Evolutionary conservation across 768 basidiomycete genomes (phyloP).

Genomic region (Gyrodon lividus): DNA sequence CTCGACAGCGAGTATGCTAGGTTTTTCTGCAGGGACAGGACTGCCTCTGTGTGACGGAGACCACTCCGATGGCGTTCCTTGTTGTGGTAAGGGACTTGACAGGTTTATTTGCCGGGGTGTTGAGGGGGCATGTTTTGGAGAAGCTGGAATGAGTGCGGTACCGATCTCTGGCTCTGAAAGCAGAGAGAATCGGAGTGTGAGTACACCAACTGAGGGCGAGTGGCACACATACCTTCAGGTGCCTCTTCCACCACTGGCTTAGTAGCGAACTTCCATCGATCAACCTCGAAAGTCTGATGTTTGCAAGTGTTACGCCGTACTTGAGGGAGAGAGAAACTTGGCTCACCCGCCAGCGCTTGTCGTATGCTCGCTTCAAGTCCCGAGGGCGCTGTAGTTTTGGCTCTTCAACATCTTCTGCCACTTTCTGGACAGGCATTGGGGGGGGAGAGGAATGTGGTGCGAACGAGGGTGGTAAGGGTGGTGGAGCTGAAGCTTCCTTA

Average conservation of each 20-base stretch:
- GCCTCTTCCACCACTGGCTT: slow-evolving; percentile 10
- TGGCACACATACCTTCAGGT: slow-evolving; percentile 9
- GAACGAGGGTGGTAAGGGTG: slow-evolving; percentile 6
- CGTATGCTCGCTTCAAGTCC: slow-evolving; percentile 14
- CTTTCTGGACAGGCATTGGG: neutral
- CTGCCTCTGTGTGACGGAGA: slow-evolving; percentile 25
- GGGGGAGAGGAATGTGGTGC: neutral
- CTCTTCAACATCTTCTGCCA: slow-evolving; percentile 1
- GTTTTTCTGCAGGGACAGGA: slow-evolving; percentile 1
- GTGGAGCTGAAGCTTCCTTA: slow-evolving; percentile 1
- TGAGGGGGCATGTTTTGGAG: neutral
- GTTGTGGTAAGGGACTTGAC: slow-evolving; percentile 4
- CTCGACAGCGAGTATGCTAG: neutral
- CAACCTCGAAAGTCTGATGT: slow-evolving; percentile 9
- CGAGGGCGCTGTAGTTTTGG: slow-evolving; percentile 7
- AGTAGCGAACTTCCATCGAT: slow-evolving; percentile 15
- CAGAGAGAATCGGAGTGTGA: neutral
- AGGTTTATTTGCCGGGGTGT: slow-evolving; percentile 10
- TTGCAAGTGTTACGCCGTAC: neutral
- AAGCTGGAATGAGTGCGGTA: neutral
- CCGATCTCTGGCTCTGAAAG: slow-evolving; percentile 5
- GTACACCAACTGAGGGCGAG: neutral
- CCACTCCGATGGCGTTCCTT: slow-evolving; percentile 34
- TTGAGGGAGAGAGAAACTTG: neutral
- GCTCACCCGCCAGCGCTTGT: slow-evolving; percentile 29